Base-by-base conservation (phyloP, 306 rosid genomes). In the Neltuma alba region DNA sequence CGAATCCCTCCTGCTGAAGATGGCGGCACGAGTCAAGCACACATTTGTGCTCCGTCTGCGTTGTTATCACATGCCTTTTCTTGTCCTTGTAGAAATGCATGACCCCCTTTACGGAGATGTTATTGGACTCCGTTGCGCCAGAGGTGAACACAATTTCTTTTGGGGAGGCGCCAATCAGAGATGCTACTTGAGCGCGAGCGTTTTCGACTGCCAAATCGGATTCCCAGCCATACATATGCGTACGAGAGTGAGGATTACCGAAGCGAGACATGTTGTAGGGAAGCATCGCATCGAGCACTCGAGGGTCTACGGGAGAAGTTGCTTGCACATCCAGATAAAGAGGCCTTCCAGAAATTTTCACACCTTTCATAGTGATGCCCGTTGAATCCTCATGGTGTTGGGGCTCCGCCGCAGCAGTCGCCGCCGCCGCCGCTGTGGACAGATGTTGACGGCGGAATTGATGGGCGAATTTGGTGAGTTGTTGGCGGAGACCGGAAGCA, bases 11-110 rank as follows among this genome's bases (percentile, higher is more conserved):
- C 52, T 94, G 99, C 85, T 94, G 99, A 25, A 92, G 90, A 78
- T 94, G 91, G 40, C 99, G 90, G 81, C 99, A 92, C 0, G 99
- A 95, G 45, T 95, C 99, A 7, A 95, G 91, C 16, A 94, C 97
- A 81, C 99, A 94, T 89, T 94, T 91, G 87, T 92, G 99, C 92
- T 94, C 99, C 6, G 99, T 94, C 73, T 92, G 99, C 45, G 96
- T 92, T 1, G 99, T 95, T 37, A 95, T 82, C 47, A 91, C 88
- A 44, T 95, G 99, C 12, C 76, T 85, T 79, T 92, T 94, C 93
- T 92, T 92, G 15, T 95, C 99, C 85, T 55, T 88, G 37, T 91
- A 91, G 85, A 92, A 95, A 42, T 87, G 93, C 96, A 92, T 74
- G 8, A 87, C 98, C 33, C 99, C 98, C 75, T 92, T 92, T 3